These are phyloP conservation scores for Dissophora globulifera DNA, from an alignment of 192 early-diverging fungal genomes.

Conservation along the genomic window DNA sequence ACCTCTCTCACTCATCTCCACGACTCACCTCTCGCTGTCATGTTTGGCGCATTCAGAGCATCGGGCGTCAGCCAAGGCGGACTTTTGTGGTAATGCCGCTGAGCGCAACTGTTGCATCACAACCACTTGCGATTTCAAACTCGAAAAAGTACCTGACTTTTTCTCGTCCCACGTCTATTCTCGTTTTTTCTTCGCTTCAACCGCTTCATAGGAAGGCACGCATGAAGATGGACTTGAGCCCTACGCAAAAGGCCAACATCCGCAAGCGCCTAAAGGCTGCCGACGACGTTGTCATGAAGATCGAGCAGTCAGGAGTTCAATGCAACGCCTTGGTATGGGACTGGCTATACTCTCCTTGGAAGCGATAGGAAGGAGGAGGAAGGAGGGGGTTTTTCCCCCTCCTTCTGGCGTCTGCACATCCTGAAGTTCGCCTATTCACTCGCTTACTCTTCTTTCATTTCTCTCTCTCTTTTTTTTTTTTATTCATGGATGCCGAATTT, in stretches of 20 bases:
- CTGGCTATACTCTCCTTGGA: no score
- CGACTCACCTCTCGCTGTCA: no score
- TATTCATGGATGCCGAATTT: no score
- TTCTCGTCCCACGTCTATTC: not conserved
- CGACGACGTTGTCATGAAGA: slow-evolving; percentile 77
- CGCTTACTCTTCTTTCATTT: no score
- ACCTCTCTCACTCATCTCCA: slow-evolving; percentile 1
- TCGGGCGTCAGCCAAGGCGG: slow-evolving; percentile 63
- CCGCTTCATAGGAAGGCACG: slow-evolving; percentile 40
- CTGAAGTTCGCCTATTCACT: no score
- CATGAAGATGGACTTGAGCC: slow-evolving; percentile 65
- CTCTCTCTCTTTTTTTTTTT: no score
- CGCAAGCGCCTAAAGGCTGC: slow-evolving; percentile 86
- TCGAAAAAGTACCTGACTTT: no score
- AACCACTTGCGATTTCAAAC: no score
- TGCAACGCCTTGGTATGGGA: slow-evolving; percentile 76
- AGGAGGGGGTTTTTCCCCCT: no score
- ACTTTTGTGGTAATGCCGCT: slow-evolving; percentile 70
- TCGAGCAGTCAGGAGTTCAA: slow-evolving; percentile 75
- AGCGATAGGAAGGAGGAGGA: no score
- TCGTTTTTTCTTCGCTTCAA: not conserved
- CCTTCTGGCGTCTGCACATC: no score
- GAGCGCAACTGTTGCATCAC: no score
- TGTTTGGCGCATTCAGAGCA: slow-evolving; percentile 70
- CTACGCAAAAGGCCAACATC: slow-evolving; percentile 86